These are phyloP conservation scores for Meyerozyma athensensis DNA, from an alignment of 1,139 yeast species.

Conservation along the genomic window DNA sequence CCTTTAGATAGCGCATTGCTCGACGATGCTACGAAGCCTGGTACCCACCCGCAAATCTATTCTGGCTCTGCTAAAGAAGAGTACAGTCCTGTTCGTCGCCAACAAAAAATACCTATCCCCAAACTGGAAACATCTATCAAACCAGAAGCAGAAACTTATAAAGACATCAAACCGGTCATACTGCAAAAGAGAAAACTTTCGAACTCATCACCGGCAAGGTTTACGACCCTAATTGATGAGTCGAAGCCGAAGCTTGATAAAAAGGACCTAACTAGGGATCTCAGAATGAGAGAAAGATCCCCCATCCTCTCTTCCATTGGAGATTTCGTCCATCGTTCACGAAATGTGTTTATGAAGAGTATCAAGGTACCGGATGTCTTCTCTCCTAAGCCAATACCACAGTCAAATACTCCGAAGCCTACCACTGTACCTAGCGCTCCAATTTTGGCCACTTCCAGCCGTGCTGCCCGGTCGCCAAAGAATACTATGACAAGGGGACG, in stretches of 20 bases:
- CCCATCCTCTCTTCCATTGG: conserved; percentile 6
- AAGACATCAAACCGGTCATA: too few relatives aligned
- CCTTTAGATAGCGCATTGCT: neutral
- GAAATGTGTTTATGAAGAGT: conserved; percentile 13
- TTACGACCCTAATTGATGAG: too few relatives aligned
- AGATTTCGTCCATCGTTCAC: conserved; percentile 14
- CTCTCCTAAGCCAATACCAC: neutral
- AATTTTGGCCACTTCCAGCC: neutral
- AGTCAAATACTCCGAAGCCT: neutral
- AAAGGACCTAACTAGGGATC: neutral
- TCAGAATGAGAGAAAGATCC: neutral
- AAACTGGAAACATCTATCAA: too few relatives aligned
- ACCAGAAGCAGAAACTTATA: too few relatives aligned
- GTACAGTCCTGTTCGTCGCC: too few relatives aligned
- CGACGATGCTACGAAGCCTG: neutral
- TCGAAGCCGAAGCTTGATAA: neutral
- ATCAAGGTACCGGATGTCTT: neutral
- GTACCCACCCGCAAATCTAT: neutral
- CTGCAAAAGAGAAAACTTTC: too few relatives aligned
- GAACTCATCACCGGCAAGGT: too few relatives aligned
- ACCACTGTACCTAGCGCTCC: neutral
- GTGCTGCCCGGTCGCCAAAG: conserved; percentile 1
- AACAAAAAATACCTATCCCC: too few relatives aligned
- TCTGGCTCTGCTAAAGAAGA: too few relatives aligned
- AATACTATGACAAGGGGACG: neutral